Percentiles rank a stretch among this genome's conserved stretches.
Evolutionary conservation across 2,329 filamentous ascomycete species (phyloP).

Genomic region (Ascochyta viciae-villosae): DNA sequence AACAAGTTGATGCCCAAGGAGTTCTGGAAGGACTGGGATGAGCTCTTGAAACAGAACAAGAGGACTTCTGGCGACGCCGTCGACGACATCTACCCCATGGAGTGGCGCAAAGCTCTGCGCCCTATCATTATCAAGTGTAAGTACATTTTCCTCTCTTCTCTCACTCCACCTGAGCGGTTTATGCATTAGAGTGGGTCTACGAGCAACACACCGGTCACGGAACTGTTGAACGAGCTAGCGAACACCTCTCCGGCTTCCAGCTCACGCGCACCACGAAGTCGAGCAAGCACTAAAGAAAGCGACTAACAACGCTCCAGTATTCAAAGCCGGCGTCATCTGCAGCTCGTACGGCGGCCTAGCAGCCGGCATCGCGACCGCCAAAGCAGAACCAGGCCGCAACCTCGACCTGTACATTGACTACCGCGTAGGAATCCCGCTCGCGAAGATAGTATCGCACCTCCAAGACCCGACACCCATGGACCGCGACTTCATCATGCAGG

Average conservation of each 20-base stretch:
- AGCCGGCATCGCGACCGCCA: slow-evolving; percentile 50
- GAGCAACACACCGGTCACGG: neutral
- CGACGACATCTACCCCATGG: slow-evolving; percentile 43
- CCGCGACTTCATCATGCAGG: slow-evolving; percentile 38
- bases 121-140: slow-evolving; percentile 53
- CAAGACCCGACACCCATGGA: slow-evolving; percentile 46
- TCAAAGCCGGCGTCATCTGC: slow-evolving; percentile 55
- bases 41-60: slow-evolving; percentile 25
- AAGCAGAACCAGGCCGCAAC: slow-evolving; percentile 46
- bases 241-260: slow-evolving; percentile 3
- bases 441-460: slow-evolving; percentile 34
- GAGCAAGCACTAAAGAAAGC: neutral
- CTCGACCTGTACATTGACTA: slow-evolving; percentile 57
- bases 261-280: neutral
- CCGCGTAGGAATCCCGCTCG: slow-evolving; percentile 28
- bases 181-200: neutral
- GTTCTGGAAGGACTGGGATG: slow-evolving; percentile 51
- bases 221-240: slow-evolving; percentile 5
- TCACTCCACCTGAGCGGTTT: neutral
- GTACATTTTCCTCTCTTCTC: slow-evolving; percentile 5
- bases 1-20: slow-evolving; percentile 47
- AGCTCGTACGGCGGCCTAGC: slow-evolving; percentile 36
- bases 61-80: slow-evolving; percentile 12
- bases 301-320: slow-evolving; percentile 43
- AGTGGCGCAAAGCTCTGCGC: slow-evolving; percentile 52